Evolutionary conservation across 257 asterid species (phyloP).

Genomic region (Voacanga thouarsii): DNA sequence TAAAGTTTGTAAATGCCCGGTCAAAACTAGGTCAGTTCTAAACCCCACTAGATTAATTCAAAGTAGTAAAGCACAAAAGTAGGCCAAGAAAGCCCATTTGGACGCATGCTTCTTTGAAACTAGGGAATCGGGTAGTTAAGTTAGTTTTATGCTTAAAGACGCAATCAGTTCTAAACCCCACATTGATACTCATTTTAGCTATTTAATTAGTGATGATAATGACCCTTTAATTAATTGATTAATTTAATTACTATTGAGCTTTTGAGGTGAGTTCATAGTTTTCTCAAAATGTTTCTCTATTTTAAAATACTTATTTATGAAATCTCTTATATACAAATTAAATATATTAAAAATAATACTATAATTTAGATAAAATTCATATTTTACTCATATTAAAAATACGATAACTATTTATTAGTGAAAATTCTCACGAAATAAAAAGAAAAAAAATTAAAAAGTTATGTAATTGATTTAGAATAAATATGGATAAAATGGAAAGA

Average conservation of each 20-base stretch:
- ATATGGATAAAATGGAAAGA: too few relatives aligned
- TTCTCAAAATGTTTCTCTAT: slow-evolving; percentile 7
- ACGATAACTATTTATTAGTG: too few relatives aligned
- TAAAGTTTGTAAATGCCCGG: slow-evolving; percentile 8
- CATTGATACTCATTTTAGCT: slow-evolving; percentile 1
- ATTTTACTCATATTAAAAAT: too few relatives aligned
- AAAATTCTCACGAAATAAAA: too few relatives aligned
- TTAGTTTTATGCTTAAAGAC: slow-evolving; percentile 14
- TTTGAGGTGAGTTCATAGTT: not conserved
- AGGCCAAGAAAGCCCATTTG: not conserved
- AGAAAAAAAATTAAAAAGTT: too few relatives aligned
- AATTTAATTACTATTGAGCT: not conserved
- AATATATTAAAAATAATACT: too few relatives aligned
- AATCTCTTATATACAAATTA: too few relatives aligned
- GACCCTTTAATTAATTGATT: not conserved
- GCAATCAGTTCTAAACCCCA: slow-evolving; percentile 21
- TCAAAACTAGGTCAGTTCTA: slow-evolving; percentile 1
- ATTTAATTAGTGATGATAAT: slow-evolving; percentile 5
- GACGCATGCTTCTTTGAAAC: not conserved
- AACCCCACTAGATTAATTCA: too few relatives aligned
- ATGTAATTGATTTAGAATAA: too few relatives aligned
- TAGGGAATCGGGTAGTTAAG: slow-evolving; percentile 27
- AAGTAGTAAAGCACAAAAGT: not conserved
- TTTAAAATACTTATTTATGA: too few relatives aligned
- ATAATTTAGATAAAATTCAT: too few relatives aligned